Conservation (phyloP, 129 eudicot species). For the Saussurea involucrata region DNA sequence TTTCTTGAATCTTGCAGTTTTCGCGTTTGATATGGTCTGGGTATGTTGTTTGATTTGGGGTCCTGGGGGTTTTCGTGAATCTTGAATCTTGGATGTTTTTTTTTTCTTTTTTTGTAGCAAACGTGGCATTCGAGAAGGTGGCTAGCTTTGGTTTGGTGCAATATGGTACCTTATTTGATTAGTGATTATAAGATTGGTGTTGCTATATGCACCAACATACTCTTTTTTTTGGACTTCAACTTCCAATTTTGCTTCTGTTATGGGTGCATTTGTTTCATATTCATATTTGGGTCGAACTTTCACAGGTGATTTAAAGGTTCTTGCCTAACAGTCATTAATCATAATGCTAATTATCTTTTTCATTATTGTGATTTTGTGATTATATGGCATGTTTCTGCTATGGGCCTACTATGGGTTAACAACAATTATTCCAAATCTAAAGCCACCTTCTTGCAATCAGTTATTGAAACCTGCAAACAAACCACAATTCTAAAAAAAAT, state of each 20-base stretch:
- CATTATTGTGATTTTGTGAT: background rate
- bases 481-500: slow-evolving; percentile 41
- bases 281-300: slow-evolving; percentile 67
- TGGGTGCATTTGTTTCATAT: slow-evolving; percentile 79
- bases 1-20: slow-evolving; percentile 3
- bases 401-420: no score
- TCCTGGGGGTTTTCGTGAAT: no score
- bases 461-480: slow-evolving; percentile 39
- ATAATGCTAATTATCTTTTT: background rate
- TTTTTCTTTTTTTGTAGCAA: no score
- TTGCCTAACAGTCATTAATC: background rate
- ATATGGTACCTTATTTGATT: no score
- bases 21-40: background rate
- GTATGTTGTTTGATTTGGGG: no score
- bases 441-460: slow-evolving; percentile 61
- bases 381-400: slow-evolving; percentile 59
- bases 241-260: slow-evolving; percentile 61
- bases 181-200: no score
- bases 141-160: slow-evolving; percentile 42
- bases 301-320: slow-evolving; percentile 48
- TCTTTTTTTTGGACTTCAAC: slow-evolving; percentile 77
- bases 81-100: no score
- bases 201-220: no score
- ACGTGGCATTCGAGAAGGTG: no score
- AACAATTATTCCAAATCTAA: slow-evolving; percentile 51